Conservation (phyloP, 352 stramenopile species). For the Globisporangium alternatum region DNA sequence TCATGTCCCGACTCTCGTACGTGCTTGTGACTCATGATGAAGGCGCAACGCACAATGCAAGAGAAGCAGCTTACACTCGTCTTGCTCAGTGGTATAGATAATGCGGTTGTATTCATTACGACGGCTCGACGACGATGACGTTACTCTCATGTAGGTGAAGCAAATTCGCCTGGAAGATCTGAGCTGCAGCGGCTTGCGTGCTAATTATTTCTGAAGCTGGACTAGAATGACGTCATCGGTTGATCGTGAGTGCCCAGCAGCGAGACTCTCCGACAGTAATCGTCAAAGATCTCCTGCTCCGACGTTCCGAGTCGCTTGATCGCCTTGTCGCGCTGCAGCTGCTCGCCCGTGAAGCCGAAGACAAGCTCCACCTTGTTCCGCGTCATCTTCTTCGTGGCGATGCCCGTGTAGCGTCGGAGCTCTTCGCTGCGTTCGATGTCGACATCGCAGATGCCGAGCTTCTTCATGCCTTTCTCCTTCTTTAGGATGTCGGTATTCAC, state of each 20-base stretch:
- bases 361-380: slow-evolving; percentile 54
- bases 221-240: slow-evolving; percentile 16
- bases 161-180: too few relatives aligned
- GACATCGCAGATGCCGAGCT: slow-evolving; percentile 65
- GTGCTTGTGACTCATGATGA: background rate
- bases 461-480: slow-evolving; percentile 77
- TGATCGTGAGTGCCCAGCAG: slow-evolving; percentile 30
- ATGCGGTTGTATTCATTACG: slow-evolving; percentile 2
- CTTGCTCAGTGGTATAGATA: slow-evolving; percentile 2
- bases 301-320: slow-evolving; percentile 54
- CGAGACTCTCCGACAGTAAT: slow-evolving; percentile 52
- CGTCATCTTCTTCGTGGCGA: slow-evolving; percentile 26
- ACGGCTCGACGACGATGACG: background rate
- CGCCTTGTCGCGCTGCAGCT: slow-evolving; percentile 54
- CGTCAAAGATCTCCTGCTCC: slow-evolving; percentile 64
- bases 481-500: slow-evolving; percentile 62
- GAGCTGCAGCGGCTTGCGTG: background rate
- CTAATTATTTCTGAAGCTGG: background rate
- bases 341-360: slow-evolving; percentile 62
- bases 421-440: slow-evolving; percentile 54
- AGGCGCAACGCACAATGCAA: background rate
- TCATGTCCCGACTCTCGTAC: background rate
- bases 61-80: background rate
- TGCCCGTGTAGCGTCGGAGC: slow-evolving; percentile 48
- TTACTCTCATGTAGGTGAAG: background rate